Evolutionary conservation across 1,284 basidiomycete species (phyloP).

Genomic region (Ceratobasidium sp.): DNA sequence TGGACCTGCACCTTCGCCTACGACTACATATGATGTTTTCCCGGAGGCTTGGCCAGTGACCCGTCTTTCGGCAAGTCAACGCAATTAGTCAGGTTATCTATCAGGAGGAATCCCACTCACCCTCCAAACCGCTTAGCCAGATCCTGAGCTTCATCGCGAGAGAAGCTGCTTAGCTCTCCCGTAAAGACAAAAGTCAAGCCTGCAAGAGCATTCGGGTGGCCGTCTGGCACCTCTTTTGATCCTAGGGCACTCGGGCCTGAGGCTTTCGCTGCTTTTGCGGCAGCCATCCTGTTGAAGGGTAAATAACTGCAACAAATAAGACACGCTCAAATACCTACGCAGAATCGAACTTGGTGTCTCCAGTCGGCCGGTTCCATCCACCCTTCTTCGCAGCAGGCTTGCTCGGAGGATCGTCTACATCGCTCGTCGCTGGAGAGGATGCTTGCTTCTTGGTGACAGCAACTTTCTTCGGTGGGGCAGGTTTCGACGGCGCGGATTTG

Average conservation of each 20-base stretch:
- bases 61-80: conserved; percentile 59
- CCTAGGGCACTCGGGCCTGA: conserved; percentile 77
- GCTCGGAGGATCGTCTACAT: conserved; percentile 28
- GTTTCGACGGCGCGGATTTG: conserved; percentile 39
- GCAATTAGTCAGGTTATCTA: conserved; percentile 35
- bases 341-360: conserved; percentile 50
- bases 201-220: conserved; percentile 78
- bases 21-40: conserved; percentile 88
- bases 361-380: conserved; percentile 40
- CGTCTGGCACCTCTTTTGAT: conserved; percentile 82
- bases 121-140: conserved; percentile 93
- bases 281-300: conserved; percentile 45
- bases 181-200: conserved; percentile 96
- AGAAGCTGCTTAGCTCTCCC: conserved; percentile 86
- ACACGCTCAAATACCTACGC: conserved; percentile 41
- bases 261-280: conserved; percentile 68
- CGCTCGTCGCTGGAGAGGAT: conserved; percentile 16
- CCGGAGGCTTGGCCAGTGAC: conserved; percentile 88
- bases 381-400: conserved; percentile 42
- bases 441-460: conserved; percentile 38
- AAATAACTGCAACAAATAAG: neutral
- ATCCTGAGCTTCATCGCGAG: conserved; percentile 86
- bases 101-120: conserved; percentile 54
- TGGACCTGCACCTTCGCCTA: conserved; percentile 88
- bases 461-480: conserved; percentile 40